Conservation (phyloP, 1,284 basidiomycete genomes). For the Ustanciosporium gigantosporum region DNA sequence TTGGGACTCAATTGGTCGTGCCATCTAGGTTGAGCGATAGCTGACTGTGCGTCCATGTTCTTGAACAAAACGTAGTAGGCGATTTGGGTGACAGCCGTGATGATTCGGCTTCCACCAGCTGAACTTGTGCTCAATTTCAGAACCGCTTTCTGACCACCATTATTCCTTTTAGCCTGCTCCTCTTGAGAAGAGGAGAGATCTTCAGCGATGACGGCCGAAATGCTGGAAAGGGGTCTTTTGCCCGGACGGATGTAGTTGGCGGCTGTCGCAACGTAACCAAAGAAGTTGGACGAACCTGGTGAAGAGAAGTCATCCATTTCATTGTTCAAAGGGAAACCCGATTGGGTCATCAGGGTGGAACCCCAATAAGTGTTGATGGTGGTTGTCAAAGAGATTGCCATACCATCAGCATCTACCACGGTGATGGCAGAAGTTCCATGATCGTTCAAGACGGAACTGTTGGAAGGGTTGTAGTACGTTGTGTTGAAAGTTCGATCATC, state of each 20-base stretch:
- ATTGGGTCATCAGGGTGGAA: conserved; percentile 34
- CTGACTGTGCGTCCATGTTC: conserved; percentile 42
- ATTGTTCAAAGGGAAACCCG: conserved; percentile 55
- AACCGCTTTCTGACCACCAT: too few relatives aligned
- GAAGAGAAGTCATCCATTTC: conserved; percentile 63
- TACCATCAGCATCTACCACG: conserved; percentile 60
- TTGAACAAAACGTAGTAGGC: conserved; percentile 47
- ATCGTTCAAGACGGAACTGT: conserved; percentile 51
- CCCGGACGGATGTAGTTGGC: conserved; percentile 62
- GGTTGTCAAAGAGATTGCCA: conserved; percentile 63
- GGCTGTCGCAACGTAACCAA: conserved; percentile 55
- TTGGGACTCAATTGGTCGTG: conserved; percentile 62
- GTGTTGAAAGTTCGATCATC: conserved; percentile 41
- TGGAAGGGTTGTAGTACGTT: conserved; percentile 60
- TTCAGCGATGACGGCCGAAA: conserved; percentile 62
- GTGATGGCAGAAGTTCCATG: conserved; percentile 62
- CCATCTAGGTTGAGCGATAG: conserved; percentile 61
- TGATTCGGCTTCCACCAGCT: conserved; percentile 63
- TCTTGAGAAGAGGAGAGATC: conserved; percentile 55
- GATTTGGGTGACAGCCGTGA: conserved; percentile 62
- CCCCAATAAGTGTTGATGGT: conserved; percentile 63
- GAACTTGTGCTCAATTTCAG: conserved; percentile 61
- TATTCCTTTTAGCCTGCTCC: too few relatives aligned
- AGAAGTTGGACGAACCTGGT: conserved; percentile 60
- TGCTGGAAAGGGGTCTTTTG: conserved; percentile 62